These are phyloP conservation scores for Saccharomycopsis sp. DNA, from an alignment of 805 yeast species.

Conservation along the genomic window DNA sequence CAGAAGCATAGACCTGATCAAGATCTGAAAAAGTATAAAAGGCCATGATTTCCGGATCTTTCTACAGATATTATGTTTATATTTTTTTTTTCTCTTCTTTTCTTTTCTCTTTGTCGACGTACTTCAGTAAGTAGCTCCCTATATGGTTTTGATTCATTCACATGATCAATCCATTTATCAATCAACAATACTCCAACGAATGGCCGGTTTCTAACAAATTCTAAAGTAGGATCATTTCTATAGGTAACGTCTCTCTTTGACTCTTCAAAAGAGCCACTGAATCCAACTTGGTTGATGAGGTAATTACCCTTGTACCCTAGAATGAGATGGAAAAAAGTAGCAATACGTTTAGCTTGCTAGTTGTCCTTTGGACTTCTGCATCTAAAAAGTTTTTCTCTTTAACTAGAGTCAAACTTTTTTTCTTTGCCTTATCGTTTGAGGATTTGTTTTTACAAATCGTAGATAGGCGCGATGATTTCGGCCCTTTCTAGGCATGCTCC, in stretches of 20 bases:
- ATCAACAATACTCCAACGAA: neutral
- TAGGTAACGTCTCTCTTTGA: conserved; percentile 99
- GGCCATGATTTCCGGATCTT: neutral
- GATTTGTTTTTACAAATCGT: conserved; percentile 21
- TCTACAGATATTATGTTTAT: neutral
- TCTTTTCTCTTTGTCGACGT: conserved; percentile 81
- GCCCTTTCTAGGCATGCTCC: conserved; percentile 77
- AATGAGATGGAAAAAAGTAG: conserved; percentile 49
- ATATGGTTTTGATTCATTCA: conserved; percentile 14
- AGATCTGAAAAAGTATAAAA: neutral
- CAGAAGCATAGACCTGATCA: too few relatives aligned
- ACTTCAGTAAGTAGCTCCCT: conserved; percentile 64
- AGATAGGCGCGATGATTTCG: conserved; percentile 99
- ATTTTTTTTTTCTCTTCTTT: neutral
- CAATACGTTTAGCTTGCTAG: conserved; percentile 1
- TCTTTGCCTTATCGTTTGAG: conserved; percentile 41
- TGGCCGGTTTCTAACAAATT: conserved; percentile 35
- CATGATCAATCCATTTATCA: neutral
- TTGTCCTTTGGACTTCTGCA: neutral
- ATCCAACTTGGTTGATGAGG: conserved; percentile 99
- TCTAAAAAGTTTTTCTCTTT: conserved; percentile 1
- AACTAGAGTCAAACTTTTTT: conserved; percentile 21
- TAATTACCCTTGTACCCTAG: conserved; percentile 89
- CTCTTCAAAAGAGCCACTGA: conserved; percentile 98
- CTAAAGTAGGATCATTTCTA: conserved; percentile 95